phyloP scores from a whole-genome alignment of 768 basidiomycete genomes.

The Xerocomellus intermedius region DNA sequence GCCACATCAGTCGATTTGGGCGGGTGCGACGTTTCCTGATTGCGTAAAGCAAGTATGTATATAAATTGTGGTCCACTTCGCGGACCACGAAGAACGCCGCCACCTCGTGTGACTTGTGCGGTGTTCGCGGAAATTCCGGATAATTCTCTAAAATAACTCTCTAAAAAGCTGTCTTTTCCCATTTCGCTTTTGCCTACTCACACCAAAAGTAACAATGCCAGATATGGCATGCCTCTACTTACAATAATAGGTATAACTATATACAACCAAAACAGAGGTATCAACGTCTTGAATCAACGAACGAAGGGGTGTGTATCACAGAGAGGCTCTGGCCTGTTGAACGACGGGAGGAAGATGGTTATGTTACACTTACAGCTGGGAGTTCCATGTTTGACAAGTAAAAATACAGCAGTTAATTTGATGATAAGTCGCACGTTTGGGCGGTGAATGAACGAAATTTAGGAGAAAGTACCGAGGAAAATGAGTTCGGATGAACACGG shows the following conservation, averaged over 20 bases:
- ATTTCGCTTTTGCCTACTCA: constrained; percentile 16
- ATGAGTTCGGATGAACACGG: constrained; percentile 6
- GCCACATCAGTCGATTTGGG: not conserved
- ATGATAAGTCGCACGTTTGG: constrained; percentile 4
- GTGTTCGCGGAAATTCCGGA: constrained; percentile 2
- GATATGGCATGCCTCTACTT: constrained; percentile 12
- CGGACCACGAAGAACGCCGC: constrained; percentile 6
- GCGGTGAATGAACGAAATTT: constrained; percentile 1
- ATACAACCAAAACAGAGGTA: constrained; percentile 20
- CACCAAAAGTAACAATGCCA: not conserved
- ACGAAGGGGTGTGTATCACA: constrained; percentile 16
- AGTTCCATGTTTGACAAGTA: constrained; percentile 16
- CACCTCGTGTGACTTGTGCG: constrained; percentile 3
- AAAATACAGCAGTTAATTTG: constrained; percentile 28
- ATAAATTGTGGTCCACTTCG: not conserved
- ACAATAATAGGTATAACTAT: constrained; percentile 31
- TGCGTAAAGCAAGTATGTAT: not conserved
- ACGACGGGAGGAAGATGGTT: not conserved
- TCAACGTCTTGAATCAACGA: constrained; percentile 7
- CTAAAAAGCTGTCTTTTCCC: constrained; percentile 10
- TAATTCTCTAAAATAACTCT: constrained; percentile 1
- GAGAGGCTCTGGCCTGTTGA: constrained; percentile 1
- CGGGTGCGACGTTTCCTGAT: constrained; percentile 8
- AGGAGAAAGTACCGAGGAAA: not conserved
- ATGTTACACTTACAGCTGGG: constrained; percentile 28